Evolutionary conservation across 805 yeast species (phyloP).

Genomic region (Candida railenensis): DNA sequence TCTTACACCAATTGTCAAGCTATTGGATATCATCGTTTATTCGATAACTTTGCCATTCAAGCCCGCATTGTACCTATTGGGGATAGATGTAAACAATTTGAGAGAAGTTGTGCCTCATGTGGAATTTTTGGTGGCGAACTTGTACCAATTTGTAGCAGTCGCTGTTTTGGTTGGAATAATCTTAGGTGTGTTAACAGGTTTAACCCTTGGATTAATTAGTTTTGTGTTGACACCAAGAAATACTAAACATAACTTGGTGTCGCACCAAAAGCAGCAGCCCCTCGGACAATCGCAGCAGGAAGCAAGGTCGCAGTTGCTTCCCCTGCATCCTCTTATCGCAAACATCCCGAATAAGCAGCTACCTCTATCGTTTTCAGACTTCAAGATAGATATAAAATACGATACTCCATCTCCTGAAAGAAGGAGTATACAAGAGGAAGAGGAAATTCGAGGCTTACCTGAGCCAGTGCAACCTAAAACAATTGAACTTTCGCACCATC

Average conservation of each 20-base stretch:
- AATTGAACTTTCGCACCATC: neutral
- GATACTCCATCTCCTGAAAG: slow-evolving; percentile 5
- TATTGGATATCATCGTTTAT: neutral
- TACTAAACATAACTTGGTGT: too few species aligned
- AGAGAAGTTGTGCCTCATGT: neutral
- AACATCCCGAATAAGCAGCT: slow-evolving; percentile 3
- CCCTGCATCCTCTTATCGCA: neutral
- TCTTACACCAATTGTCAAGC: neutral
- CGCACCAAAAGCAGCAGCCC: neutral
- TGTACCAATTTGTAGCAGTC: slow-evolving; percentile 4
- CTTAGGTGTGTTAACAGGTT: neutral
- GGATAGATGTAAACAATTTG: neutral
- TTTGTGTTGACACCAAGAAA: slow-evolving; percentile 2
- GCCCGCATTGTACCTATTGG: neutral
- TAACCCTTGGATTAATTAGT: neutral
- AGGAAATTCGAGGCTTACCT: neutral
- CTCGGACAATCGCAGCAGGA: neutral
- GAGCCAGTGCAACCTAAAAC: neutral
- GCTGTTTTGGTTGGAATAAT: slow-evolving; percentile 2
- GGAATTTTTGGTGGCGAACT: slow-evolving; percentile 1
- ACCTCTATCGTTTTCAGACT: neutral
- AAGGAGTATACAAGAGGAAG: neutral
- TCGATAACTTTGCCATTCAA: neutral
- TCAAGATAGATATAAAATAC: slow-evolving; percentile 3
- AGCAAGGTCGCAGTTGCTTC: neutral